Conservation (phyloP, 2,329 filamentous ascomycete species). For the Aureobasidium melanogenum region DNA sequence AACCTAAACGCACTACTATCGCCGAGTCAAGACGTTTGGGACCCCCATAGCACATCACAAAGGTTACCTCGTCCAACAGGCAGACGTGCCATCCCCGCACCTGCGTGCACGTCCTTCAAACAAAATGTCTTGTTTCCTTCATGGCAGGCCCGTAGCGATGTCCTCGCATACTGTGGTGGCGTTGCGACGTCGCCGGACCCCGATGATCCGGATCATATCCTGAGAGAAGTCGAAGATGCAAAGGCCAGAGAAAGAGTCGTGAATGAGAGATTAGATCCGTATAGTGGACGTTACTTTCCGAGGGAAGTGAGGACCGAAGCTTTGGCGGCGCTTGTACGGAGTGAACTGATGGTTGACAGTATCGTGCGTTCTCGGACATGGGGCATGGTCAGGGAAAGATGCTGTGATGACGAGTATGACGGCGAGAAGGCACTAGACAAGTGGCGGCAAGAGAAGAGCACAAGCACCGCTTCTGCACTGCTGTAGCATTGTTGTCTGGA, state of each 20-base stretch:
- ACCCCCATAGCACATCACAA: conserved; percentile 65
- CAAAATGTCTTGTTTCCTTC: conserved; percentile 73
- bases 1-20: conserved; percentile 84
- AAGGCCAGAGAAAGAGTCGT: conserved; percentile 65
- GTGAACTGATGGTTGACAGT: conserved; percentile 66
- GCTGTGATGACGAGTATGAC: conserved; percentile 39
- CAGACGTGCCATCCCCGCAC: conserved; percentile 47
- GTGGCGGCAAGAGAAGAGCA: conserved; percentile 43
- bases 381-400: conserved; percentile 67
- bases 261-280: conserved; percentile 85
- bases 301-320: conserved; percentile 71
- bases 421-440: conserved; percentile 52
- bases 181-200: conserved; percentile 84
- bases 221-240: conserved; percentile 61
- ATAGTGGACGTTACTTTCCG: conserved; percentile 74
- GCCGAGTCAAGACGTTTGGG: conserved; percentile 63
- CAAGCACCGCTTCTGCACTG: neutral
- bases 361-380: conserved; percentile 79
- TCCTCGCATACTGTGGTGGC: conserved; percentile 79
- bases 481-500: neutral
- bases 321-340: conserved; percentile 62
- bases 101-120: conserved; percentile 64
- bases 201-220: conserved; percentile 67
- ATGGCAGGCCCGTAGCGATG: conserved; percentile 75
- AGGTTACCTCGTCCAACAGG: conserved; percentile 45